These are phyloP conservation scores for Boeremia lycopersici DNA, from an alignment of 2,329 filamentous ascomycete species.

Conservation along the genomic window DNA sequence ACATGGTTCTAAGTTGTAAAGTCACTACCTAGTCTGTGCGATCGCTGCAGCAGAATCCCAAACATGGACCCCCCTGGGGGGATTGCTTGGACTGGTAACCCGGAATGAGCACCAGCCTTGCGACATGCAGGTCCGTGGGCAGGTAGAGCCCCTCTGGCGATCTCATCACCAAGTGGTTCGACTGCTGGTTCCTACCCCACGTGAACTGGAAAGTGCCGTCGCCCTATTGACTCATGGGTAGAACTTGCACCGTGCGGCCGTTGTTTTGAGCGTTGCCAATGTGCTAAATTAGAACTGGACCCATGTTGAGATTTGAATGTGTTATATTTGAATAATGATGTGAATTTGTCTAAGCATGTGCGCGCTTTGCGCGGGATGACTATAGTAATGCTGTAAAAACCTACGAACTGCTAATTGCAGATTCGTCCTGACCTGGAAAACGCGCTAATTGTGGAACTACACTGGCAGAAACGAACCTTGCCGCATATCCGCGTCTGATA, in stretches of 20 bases:
- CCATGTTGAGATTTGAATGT: neutral
- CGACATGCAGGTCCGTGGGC: slow-evolving; percentile 11
- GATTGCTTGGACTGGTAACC: slow-evolving; percentile 7
- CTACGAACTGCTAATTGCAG: neutral
- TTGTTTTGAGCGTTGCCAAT: slow-evolving; percentile 12
- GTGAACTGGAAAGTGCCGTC: slow-evolving; percentile 11
- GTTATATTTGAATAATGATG: neutral
- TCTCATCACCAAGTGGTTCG: slow-evolving; percentile 10
- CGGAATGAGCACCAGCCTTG: slow-evolving; percentile 13
- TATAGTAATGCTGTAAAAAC: neutral
- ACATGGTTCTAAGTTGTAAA: slow-evolving; percentile 14
- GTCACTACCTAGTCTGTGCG: slow-evolving; percentile 13
- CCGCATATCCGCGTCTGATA: neutral
- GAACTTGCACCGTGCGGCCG: slow-evolving; percentile 12
- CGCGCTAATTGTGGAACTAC: slow-evolving; percentile 1
- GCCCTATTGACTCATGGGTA: slow-evolving; percentile 8
- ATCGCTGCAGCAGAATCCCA: slow-evolving; percentile 5
- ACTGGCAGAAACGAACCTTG: neutral
- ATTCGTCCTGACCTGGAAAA: neutral
- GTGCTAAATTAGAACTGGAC: neutral
- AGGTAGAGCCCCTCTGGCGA: slow-evolving; percentile 4
- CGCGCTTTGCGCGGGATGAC: neutral
- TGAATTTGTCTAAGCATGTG: slow-evolving; percentile 1
- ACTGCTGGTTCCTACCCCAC: slow-evolving; percentile 13
- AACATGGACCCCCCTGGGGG: slow-evolving; percentile 9